A percentile compares a stretch with the other conserved stretches of the same genome.
Conservation (phyloP, 1,284 basidiomycete genomes). For the Waitea zeae region DNA sequence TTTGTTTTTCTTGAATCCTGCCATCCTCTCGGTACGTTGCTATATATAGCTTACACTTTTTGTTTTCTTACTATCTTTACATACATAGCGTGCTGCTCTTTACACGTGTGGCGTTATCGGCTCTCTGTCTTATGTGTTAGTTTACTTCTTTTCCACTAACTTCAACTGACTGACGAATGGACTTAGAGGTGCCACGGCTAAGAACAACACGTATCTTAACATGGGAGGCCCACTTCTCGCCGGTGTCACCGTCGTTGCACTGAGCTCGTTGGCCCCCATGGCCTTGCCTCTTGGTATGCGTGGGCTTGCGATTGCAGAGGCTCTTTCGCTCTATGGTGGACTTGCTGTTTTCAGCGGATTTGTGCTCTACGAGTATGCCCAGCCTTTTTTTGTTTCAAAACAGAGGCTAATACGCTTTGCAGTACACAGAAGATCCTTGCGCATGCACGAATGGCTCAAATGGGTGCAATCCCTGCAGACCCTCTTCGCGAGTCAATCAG, state of each 20-base stretch:
- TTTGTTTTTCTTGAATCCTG: slow-evolving; percentile 75
- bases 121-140: slow-evolving; percentile 68
- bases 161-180: no score
- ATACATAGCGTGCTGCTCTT: slow-evolving; percentile 76
- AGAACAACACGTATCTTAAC: slow-evolving; percentile 72
- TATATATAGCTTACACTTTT: no score
- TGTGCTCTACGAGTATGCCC: slow-evolving; percentile 70
- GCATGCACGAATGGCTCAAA: slow-evolving; percentile 58
- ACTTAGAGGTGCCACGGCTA: slow-evolving; percentile 86
- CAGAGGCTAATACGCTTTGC: slow-evolving; percentile 1
- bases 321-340: slow-evolving; percentile 72
- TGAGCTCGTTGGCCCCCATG: slow-evolving; percentile 77
- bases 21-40: slow-evolving; percentile 73
- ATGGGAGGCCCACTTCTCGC: slow-evolving; percentile 76
- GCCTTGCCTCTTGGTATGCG: slow-evolving; percentile 69
- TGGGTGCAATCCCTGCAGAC: slow-evolving; percentile 51
- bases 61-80: no score
- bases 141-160: no score
- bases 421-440: slow-evolving; percentile 72
- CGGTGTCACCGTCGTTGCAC: slow-evolving; percentile 74
- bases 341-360: slow-evolving; percentile 80
- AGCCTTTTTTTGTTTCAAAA: not conserved
- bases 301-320: slow-evolving; percentile 60
- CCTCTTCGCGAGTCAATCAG: slow-evolving; percentile 67
- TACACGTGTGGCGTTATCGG: slow-evolving; percentile 82